Percentiles rank a stretch among this genome's conserved stretches.
These are phyloP conservation scores for Eimeria praecox DNA, from an alignment of 169 alveolate species.

Conservation along the genomic window DNA sequence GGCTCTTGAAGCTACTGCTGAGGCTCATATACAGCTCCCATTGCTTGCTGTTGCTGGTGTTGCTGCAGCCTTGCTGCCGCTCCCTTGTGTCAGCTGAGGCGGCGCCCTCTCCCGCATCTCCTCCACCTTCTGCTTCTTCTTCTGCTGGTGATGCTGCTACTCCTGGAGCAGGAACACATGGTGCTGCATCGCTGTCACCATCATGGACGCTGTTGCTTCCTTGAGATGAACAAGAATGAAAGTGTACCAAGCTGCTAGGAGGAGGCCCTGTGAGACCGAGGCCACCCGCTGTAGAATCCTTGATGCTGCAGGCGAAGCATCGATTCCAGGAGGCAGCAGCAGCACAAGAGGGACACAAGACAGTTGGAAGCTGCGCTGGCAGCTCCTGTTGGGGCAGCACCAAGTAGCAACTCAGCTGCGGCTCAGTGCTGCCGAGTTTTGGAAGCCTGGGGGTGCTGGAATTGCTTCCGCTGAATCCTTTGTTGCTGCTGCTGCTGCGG, in stretches of 20 bases:
- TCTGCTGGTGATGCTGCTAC: constrained; percentile 39
- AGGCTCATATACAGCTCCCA: constrained; percentile 26
- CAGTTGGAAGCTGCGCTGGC: constrained; percentile 48
- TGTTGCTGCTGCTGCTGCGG: constrained; percentile 69
- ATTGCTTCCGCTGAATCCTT: constrained; percentile 21
- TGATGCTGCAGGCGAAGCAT: constrained; percentile 19
- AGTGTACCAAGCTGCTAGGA: not conserved
- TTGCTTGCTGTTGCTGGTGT: constrained; percentile 57
- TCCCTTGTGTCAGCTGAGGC: not conserved
- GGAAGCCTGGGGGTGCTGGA: constrained; percentile 50
- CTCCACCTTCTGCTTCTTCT: not conserved
- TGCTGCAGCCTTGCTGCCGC: constrained; percentile 32
- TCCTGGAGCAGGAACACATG: constrained; percentile 5
- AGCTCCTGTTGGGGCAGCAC: constrained; percentile 54
- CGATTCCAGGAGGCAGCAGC: not conserved
- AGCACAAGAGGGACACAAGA: constrained; percentile 38
- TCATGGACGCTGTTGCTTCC: constrained; percentile 67
- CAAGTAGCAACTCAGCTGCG: constrained; percentile 60
- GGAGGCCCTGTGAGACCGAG: not conserved
- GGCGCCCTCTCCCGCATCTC: not conserved
- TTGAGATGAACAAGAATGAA: constrained; percentile 30
- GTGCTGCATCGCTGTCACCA: constrained; percentile 21
- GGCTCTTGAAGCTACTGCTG: constrained; percentile 63
- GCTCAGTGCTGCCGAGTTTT: constrained; percentile 68
- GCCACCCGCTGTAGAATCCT: not conserved